phyloP scores from a whole-genome alignment of 345 rosid species.

The Gossypium herbaceum region DNA sequence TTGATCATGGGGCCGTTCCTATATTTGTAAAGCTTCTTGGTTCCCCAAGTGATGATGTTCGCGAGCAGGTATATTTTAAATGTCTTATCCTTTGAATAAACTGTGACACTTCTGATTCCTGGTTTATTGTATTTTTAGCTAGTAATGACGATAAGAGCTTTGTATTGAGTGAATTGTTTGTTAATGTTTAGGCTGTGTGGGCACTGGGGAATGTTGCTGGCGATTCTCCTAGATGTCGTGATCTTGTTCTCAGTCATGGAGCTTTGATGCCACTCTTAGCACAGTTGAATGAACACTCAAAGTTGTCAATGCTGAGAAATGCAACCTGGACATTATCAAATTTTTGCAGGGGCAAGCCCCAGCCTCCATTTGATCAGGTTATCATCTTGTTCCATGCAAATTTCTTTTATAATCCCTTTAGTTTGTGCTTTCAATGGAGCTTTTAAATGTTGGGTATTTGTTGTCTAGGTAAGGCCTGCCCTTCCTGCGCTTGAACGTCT shows the following conservation, averaged over 20 bases:
- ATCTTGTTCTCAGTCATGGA: constrained; percentile 72
- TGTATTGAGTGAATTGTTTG: neutral
- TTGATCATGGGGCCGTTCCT: constrained; percentile 77
- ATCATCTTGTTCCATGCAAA: neutral
- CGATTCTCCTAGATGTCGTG: constrained; percentile 87
- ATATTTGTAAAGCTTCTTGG: constrained; percentile 72
- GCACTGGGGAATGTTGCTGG: constrained; percentile 95
- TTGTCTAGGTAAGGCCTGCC: constrained; percentile 73
- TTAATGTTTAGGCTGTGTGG: constrained; percentile 70
- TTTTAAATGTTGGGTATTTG: constrained; percentile 40
- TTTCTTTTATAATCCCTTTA: neutral
- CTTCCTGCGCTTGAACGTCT: constrained; percentile 83
- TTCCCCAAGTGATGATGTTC: constrained; percentile 84
- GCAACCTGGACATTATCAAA: constrained; percentile 97
- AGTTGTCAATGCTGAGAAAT: constrained; percentile 91
- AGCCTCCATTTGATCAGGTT: constrained; percentile 87
- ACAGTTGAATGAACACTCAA: constrained; percentile 80
- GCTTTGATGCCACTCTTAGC: constrained; percentile 66
- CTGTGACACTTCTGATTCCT: neutral
- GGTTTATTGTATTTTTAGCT: neutral
- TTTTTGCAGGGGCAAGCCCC: constrained; percentile 95
- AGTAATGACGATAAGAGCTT: neutral
- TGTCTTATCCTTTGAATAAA: neutral
- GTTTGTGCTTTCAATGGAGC: neutral
- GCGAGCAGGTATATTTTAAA: constrained; percentile 66